Percentiles rank a stretch among this genome's conserved stretches.
Conservation (phyloP, 2,329 filamentous ascomycete genomes). For the Arthrobotrys conoides region DNA sequence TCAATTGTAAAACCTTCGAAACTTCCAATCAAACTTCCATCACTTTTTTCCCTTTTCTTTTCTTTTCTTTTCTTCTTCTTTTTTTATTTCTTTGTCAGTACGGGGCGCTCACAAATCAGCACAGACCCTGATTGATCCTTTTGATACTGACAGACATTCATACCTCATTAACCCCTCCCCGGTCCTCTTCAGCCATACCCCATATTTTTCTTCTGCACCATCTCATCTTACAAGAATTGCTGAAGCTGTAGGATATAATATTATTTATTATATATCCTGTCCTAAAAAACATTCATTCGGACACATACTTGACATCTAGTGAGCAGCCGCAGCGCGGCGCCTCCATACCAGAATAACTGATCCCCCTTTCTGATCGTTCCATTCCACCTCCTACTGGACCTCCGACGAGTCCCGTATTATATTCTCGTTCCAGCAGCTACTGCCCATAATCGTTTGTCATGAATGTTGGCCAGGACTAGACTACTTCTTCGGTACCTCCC, state of each 20-base stretch:
- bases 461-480: constrained; percentile 18
- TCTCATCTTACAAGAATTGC: constrained; percentile 38
- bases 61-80: background rate
- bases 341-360: constrained; percentile 4
- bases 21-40: background rate
- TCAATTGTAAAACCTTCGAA: constrained; percentile 1
- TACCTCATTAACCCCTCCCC: constrained; percentile 11
- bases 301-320: background rate
- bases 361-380: constrained; percentile 23
- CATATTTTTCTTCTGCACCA: constrained; percentile 32
- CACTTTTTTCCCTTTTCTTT: background rate
- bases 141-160: background rate
- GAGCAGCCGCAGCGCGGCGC: background rate
- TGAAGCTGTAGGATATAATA: constrained; percentile 15
- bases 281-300: background rate
- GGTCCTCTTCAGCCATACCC: constrained; percentile 7
- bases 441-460: constrained; percentile 26
- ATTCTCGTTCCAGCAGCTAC: constrained; percentile 34
- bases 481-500: constrained; percentile 15
- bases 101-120: constrained; percentile 6
- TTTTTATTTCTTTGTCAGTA: background rate
- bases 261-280: background rate
- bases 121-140: constrained; percentile 25
- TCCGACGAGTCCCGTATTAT: constrained; percentile 19
- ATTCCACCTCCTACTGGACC: background rate